Conservation (phyloP, 2,329 filamentous ascomycete species). For the Alternaria infectoria region DNA sequence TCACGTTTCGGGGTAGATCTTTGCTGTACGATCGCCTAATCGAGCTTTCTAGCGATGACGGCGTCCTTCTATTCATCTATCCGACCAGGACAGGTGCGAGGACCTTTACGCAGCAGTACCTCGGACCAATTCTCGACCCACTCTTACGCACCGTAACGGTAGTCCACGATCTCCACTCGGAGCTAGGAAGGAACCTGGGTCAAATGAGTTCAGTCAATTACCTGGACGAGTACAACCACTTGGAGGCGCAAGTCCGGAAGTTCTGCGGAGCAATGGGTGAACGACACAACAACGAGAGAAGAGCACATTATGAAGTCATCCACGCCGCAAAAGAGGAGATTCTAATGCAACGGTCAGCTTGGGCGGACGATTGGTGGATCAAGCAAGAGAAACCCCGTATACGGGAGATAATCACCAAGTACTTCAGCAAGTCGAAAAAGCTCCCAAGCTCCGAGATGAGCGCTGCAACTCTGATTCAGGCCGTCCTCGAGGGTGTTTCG, state of each 20-base stretch:
- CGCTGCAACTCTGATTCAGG: slow-evolving; percentile 62
- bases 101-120: slow-evolving; percentile 65
- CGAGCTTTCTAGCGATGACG: slow-evolving; percentile 64
- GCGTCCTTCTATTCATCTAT: slow-evolving; percentile 67
- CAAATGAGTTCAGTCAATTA: slow-evolving; percentile 60
- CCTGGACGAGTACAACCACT: slow-evolving; percentile 62
- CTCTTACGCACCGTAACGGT: slow-evolving; percentile 65
- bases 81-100: slow-evolving; percentile 64
- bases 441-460: slow-evolving; percentile 55
- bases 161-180: slow-evolving; percentile 63
- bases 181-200: slow-evolving; percentile 62
- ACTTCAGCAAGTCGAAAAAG: slow-evolving; percentile 53
- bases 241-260: slow-evolving; percentile 46
- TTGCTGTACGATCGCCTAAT: slow-evolving; percentile 66
- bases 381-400: slow-evolving; percentile 68
- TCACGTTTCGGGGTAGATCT: slow-evolving; percentile 59
- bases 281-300: slow-evolving; percentile 34
- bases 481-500: slow-evolving; percentile 65
- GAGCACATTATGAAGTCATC: slow-evolving; percentile 53
- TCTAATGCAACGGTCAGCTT: slow-evolving; percentile 59
- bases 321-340: slow-evolving; percentile 61
- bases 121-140: slow-evolving; percentile 67
- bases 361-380: slow-evolving; percentile 68
- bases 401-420: slow-evolving; percentile 56
- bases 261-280: slow-evolving; percentile 41